Evolutionary conservation across 2,329 filamentous ascomycete species (phyloP), one percentile per base, ranked within the genome.

Genomic region (Magnaporthiopsis poae): DNA sequence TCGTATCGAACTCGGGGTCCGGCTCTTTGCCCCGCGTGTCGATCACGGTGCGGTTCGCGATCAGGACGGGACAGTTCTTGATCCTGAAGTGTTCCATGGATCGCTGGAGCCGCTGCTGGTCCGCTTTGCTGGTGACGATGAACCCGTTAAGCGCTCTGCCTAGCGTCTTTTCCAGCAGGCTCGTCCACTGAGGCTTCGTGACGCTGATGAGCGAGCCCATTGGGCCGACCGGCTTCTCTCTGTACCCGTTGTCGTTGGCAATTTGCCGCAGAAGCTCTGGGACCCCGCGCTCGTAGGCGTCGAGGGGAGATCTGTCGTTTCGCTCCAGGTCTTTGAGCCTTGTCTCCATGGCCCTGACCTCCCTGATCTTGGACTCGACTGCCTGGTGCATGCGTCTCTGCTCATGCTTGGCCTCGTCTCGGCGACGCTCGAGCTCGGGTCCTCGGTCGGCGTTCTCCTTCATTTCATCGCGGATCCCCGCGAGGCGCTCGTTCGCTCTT

Each of bases 121-220:
- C 95, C 15, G 81, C 77, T 72, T 90, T 91, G 75, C 81, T 91
- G 7, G 86, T 88, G 60, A 97, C 93, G 64, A 96, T 85, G 73
- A 98, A 99, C 1, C 85, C 87, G 69, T 87, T 89, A 39, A 98
- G 79, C 0, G 79, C 81, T 3, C 76, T 77, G n/a, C 91, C 91
- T 62, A 96, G 83, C 1, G 85, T 85, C 69, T 84, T 89, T 74
- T 99, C 95, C 18, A 99, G 76, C 61, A 96, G 87, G 0, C 86
- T 84, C 1, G 89, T 90, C 95, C 95, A 99, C 71, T 91, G 83
- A 0, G 91, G 89, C 70, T 94, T 88, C 52, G 87, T 79, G 31
- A 99, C 80, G 70, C 87, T 88, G 65, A 99, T 83, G 72, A 95
- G 85, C 31, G 87, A 80, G 36, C 93, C 95, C 18, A 98, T 80